phyloP scores from a whole-genome alignment of 352 stramenopile species.

The Globisporangium abappressorium region DNA sequence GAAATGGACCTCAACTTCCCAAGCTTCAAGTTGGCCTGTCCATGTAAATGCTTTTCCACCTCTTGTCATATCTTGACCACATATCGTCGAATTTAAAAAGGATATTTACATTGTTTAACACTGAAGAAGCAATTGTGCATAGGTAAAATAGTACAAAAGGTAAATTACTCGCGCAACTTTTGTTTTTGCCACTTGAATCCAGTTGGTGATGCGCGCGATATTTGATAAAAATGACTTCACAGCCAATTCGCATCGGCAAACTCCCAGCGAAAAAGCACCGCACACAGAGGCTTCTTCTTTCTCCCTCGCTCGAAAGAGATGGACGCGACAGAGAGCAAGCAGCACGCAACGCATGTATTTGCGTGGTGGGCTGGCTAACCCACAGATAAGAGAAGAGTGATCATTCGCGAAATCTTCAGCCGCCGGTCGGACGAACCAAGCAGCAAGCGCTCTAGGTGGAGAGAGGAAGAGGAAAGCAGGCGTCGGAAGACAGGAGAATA shows the following conservation, averaged over 20 bases:
- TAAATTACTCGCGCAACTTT: too few species aligned
- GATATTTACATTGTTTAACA: not conserved
- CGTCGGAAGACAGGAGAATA: not conserved
- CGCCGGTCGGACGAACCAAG: not conserved
- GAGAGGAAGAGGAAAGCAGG: not conserved
- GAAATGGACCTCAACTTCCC: constrained; percentile 4
- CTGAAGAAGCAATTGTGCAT: too few species aligned
- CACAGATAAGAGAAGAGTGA: too few species aligned
- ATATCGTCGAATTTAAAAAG: not conserved
- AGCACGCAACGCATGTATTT: not conserved
- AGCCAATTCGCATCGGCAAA: not conserved
- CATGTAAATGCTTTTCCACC: not conserved
- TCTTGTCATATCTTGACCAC: not conserved
- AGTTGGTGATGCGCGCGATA: not conserved
- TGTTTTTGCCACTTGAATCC: not conserved
- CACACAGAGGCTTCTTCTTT: not conserved
- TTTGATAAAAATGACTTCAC: not conserved
- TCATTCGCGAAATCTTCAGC: not conserved
- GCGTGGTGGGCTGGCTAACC: too few species aligned
- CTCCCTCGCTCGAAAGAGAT: not conserved
- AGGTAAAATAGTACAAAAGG: too few species aligned
- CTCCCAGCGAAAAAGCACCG: not conserved
- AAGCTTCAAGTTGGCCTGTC: constrained; percentile 10
- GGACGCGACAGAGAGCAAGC: not conserved
- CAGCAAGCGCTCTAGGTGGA: not conserved